These are phyloP conservation scores for Cunninghamia lanceolata DNA, from an alignment of 75 land plant species.

Conservation along the genomic window DNA sequence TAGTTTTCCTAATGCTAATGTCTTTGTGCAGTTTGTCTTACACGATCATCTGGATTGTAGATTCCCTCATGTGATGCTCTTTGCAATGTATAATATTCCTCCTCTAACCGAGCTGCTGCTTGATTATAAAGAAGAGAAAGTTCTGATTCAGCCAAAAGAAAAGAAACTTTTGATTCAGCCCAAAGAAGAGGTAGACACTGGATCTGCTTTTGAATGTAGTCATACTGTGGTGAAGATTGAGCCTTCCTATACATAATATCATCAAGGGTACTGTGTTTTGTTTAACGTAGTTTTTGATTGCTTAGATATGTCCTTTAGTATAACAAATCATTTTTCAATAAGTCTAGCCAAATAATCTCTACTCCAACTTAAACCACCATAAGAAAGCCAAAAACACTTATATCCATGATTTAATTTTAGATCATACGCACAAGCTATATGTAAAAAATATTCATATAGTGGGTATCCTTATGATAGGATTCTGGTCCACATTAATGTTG, in stretches of 20 bases:
- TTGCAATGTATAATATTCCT: conserved; percentile 65
- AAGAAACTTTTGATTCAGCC: not conserved
- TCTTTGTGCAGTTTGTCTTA: conserved; percentile 62
- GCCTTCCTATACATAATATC: not conserved
- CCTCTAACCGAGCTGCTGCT: conserved; percentile 72
- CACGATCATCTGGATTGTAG: conserved; percentile 34
- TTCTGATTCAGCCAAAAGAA: not conserved
- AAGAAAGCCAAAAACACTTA: not conserved
- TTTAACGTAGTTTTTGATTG: not conserved
- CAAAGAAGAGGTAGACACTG: not conserved
- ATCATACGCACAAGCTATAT: not conserved
- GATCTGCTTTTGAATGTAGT: not conserved
- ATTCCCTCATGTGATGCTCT: conserved; percentile 62
- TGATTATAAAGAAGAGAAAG: conserved; percentile 50
- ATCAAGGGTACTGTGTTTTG: not conserved
- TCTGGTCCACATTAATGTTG: not conserved
- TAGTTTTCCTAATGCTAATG: conserved; percentile 64
- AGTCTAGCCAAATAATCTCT: not conserved
- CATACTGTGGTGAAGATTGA: not conserved
- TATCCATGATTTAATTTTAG: too few species aligned
- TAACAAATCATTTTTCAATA: not conserved
- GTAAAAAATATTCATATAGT: not conserved
- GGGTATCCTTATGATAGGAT: not conserved
- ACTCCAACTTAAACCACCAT: not conserved
- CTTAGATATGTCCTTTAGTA: not conserved